Evolutionary conservation across 352 stramenopile species (phyloP).

Genomic region (Aphanomyces euteiches): DNA sequence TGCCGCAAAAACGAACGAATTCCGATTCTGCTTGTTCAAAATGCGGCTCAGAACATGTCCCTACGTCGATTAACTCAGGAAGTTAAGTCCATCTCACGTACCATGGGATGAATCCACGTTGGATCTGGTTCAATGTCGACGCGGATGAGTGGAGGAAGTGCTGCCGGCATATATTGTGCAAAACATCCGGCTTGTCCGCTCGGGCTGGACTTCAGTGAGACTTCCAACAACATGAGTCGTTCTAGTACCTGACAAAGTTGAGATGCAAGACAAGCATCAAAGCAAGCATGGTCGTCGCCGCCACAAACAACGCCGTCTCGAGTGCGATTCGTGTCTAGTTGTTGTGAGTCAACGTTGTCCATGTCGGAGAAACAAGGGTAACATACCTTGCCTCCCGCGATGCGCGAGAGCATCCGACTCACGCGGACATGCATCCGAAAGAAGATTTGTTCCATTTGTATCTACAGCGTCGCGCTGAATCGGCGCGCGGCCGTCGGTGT

Average conservation of each 20-base stretch:
- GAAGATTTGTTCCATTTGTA: slow-evolving; percentile 63
- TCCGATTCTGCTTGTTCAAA: slow-evolving; percentile 27
- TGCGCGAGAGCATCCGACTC: slow-evolving; percentile 42
- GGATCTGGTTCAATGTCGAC: slow-evolving; percentile 37
- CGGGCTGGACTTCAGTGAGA: slow-evolving; percentile 16
- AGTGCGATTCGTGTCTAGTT: slow-evolving; percentile 48
- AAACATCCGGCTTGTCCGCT: slow-evolving; percentile 40
- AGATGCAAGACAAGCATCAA: slow-evolving; percentile 50
- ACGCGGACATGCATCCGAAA: slow-evolving; percentile 70
- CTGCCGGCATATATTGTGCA: slow-evolving; percentile 25
- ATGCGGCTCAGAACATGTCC: neutral
- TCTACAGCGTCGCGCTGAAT: neutral
- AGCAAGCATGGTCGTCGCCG: slow-evolving; percentile 47
- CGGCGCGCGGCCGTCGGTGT: neutral
- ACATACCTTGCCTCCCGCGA: slow-evolving; percentile 46
- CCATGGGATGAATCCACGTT: slow-evolving; percentile 20
- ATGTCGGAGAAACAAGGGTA: slow-evolving; percentile 11
- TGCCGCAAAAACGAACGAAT: slow-evolving; percentile 62
- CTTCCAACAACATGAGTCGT: neutral
- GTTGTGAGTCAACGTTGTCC: slow-evolving; percentile 16
- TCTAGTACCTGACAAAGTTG: slow-evolving; percentile 43
- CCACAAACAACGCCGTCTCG: slow-evolving; percentile 60
- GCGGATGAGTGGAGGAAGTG: slow-evolving; percentile 35
- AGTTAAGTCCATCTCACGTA: slow-evolving; percentile 27
- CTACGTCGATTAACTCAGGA: neutral